These are phyloP conservation scores for Clonostachys rhizophaga DNA, from an alignment of 2,329 filamentous ascomycete genomes.

Conservation along the genomic window DNA sequence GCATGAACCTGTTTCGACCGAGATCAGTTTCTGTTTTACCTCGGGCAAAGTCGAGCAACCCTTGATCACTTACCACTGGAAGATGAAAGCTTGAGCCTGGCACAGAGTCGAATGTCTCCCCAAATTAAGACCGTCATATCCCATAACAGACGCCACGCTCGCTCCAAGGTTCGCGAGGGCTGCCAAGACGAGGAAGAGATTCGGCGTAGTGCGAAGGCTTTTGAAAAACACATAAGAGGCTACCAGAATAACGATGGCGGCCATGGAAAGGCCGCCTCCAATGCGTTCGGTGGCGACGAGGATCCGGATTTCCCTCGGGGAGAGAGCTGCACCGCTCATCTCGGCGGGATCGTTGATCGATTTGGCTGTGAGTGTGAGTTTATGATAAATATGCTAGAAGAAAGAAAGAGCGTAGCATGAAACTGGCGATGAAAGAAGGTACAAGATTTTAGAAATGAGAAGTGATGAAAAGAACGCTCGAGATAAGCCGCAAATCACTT, in stretches of 20 bases:
- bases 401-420: too few relatives aligned
- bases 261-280: slow-evolving; percentile 48
- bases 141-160: slow-evolving; percentile 65
- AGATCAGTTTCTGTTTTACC: neutral
- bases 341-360: neutral
- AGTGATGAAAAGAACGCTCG: too few relatives aligned
- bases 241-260: slow-evolving; percentile 43
- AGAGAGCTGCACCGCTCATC: slow-evolving; percentile 13
- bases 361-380: too few relatives aligned
- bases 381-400: too few relatives aligned
- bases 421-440: too few relatives aligned
- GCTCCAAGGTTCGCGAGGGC: slow-evolving; percentile 42
- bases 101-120: slow-evolving; percentile 55
- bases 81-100: slow-evolving; percentile 53
- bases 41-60: too few relatives aligned
- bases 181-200: slow-evolving; percentile 38
- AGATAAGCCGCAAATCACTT: too few relatives aligned
- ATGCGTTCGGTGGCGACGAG: slow-evolving; percentile 47
- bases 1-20: slow-evolving; percentile 58
- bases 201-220: slow-evolving; percentile 49
- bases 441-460: too few relatives aligned
- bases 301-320: slow-evolving; percentile 28
- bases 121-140: slow-evolving; percentile 55
- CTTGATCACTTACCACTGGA: slow-evolving; percentile 55
- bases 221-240: slow-evolving; percentile 43